Percentiles rank a stretch among this genome's conserved stretches.
Evolutionary conservation across 1,284 basidiomycete species (phyloP).

Genomic region (Sphagnurus paluster): DNA sequence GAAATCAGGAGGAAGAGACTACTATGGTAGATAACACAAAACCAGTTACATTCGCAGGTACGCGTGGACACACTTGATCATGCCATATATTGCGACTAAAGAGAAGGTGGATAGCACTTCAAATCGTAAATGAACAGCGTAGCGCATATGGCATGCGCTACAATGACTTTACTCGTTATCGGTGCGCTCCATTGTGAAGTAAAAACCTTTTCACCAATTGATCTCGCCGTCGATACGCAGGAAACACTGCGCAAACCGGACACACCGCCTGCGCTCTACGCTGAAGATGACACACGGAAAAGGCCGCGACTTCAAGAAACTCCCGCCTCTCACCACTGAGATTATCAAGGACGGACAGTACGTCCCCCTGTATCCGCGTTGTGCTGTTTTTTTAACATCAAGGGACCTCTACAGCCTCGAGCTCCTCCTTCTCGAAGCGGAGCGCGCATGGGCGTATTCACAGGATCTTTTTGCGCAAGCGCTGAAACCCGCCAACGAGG

Average conservation of each 20-base stretch:
- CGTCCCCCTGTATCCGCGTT: conserved; percentile 31
- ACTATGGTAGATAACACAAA: conserved; percentile 30
- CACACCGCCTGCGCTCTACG: conserved; percentile 83
- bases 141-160: conserved; percentile 90
- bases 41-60: conserved; percentile 36
- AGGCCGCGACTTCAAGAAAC: conserved; percentile 86
- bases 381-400: conserved; percentile 4
- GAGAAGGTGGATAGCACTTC: conserved; percentile 54
- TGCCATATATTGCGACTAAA: neutral
- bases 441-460: conserved; percentile 90
- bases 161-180: conserved; percentile 84
- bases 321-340: conserved; percentile 63
- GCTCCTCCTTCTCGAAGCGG: conserved; percentile 84
- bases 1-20: neutral
- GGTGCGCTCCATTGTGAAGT: conserved; percentile 40
- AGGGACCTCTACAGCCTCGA: conserved; percentile 66
- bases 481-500: conserved; percentile 51
- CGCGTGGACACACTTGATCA: conserved; percentile 4
- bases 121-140: conserved; percentile 86
- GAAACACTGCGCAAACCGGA: conserved; percentile 88
- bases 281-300: conserved; percentile 88
- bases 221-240: conserved; percentile 42
- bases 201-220: neutral
- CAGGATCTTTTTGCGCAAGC: conserved; percentile 73
- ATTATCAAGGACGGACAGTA: conserved; percentile 80